phyloP scores from a whole-genome alignment of 148 eudicot species.

The Cornus florida region DNA sequence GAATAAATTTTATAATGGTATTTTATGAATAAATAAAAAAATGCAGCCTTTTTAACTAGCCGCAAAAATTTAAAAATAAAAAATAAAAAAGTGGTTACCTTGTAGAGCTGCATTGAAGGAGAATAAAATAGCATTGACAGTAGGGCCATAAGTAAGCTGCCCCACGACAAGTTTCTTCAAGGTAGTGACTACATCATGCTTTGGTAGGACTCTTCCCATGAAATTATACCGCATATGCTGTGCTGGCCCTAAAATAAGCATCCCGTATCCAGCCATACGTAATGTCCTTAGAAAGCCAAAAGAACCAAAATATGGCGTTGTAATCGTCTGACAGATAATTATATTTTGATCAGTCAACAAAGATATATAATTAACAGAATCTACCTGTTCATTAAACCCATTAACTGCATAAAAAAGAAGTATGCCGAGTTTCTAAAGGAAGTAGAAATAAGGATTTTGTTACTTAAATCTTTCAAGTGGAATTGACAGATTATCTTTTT shows the following conservation, averaged over 20 bases:
- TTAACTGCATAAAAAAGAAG: neutral
- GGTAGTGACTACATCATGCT: constrained; percentile 48
- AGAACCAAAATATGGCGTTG: constrained; percentile 46
- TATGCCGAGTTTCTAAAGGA: neutral
- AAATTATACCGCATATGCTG: constrained; percentile 78
- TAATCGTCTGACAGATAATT: constrained; percentile 47
- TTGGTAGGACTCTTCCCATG: constrained; percentile 53
- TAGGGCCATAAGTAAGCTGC: constrained; percentile 64
- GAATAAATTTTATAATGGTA: neutral
- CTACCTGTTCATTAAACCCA: neutral
- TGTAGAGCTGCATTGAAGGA: constrained; percentile 70
- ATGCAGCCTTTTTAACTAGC: neutral
- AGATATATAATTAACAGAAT: neutral
- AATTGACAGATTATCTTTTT: no score
- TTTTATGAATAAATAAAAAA: no score
- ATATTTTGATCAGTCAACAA: neutral
- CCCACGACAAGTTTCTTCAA: constrained; percentile 61
- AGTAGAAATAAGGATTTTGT: neutral
- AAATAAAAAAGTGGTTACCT: constrained; percentile 37
- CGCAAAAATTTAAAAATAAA: neutral
- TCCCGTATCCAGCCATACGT: constrained; percentile 62
- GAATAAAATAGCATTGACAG: constrained; percentile 60
- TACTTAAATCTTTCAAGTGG: neutral
- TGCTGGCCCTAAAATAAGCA: constrained; percentile 66
- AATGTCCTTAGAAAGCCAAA: constrained; percentile 49